phyloP scores from a whole-genome alignment of 2,329 filamentous ascomycete genomes.

The Cadophora sp. region DNA sequence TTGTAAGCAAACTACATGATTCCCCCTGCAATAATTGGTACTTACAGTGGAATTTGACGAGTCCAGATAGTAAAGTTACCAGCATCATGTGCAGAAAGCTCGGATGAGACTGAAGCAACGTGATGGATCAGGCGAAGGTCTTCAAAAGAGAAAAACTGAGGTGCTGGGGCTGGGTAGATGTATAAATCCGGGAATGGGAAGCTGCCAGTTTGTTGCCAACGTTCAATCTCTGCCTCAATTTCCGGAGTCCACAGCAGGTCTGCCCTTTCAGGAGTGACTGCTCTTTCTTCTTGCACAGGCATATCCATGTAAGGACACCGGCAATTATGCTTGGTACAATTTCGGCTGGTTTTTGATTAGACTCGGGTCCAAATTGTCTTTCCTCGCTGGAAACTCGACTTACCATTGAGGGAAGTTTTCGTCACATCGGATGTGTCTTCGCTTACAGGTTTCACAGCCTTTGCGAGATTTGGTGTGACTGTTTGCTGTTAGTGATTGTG shows the following conservation, averaged over 20 bases:
- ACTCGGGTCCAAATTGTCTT: constrained; percentile 17
- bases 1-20: constrained; percentile 39
- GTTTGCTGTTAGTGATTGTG: constrained; percentile 36
- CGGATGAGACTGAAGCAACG: constrained; percentile 82
- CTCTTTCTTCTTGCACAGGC: constrained; percentile 68
- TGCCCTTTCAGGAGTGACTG: constrained; percentile 66
- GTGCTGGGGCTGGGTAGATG: constrained; percentile 76
- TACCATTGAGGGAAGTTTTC: constrained; percentile 98
- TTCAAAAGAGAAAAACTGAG: constrained; percentile 74
- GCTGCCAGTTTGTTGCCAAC: constrained; percentile 83
- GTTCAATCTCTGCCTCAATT: constrained; percentile 79
- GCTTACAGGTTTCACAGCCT: constrained; percentile 98
- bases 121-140: constrained; percentile 92
- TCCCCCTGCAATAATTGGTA: constrained; percentile 36
- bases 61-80: constrained; percentile 92
- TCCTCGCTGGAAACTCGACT: constrained; percentile 39
- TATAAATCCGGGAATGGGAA: constrained; percentile 86
- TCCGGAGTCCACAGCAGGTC: constrained; percentile 86
- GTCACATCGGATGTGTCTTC: constrained; percentile 95
- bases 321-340: constrained; percentile 99
- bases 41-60: constrained; percentile 89
- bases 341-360: constrained; percentile 67
- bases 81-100: constrained; percentile 78
- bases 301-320: constrained; percentile 97
- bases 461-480: constrained; percentile 99